Evolutionary conservation across 2,329 filamentous ascomycete species (phyloP).

Genomic region (Penicillium sp.): DNA sequence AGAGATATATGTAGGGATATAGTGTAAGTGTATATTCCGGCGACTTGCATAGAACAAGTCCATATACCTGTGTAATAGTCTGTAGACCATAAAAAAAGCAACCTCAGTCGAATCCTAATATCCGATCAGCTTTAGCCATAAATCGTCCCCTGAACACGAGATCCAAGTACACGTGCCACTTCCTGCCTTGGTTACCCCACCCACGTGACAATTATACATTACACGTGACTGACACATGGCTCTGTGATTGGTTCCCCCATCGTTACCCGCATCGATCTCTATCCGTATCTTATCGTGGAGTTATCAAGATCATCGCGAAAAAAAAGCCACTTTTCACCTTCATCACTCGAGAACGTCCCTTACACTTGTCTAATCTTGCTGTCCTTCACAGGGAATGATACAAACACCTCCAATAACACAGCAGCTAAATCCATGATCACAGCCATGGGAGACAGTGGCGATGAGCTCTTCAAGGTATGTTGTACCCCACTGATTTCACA

Average conservation of each 20-base stretch:
- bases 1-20: neutral
- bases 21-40: neutral
- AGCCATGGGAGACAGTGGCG: neutral
- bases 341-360: neutral
- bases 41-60: too few relatives aligned
- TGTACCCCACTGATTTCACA: neutral
- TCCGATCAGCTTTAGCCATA: neutral
- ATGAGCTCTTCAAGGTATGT: slow-evolving; percentile 5
- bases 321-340: slow-evolving; percentile 8
- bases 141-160: neutral
- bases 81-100: too few relatives aligned
- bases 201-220: accelerated
- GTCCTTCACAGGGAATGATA: neutral
- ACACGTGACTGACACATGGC: neutral
- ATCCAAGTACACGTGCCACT: neutral
- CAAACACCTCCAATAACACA: neutral
- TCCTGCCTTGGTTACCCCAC: neutral
- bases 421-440: neutral
- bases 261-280: neutral
- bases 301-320: slow-evolving; percentile 2
- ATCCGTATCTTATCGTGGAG: slow-evolving; percentile 3
- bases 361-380: neutral
- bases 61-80: neutral
- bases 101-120: neutral
- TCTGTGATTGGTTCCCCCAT: neutral